These are phyloP conservation scores for Boehmeria nivea DNA, from an alignment of 306 rosid genomes.

Conservation along the genomic window DNA sequence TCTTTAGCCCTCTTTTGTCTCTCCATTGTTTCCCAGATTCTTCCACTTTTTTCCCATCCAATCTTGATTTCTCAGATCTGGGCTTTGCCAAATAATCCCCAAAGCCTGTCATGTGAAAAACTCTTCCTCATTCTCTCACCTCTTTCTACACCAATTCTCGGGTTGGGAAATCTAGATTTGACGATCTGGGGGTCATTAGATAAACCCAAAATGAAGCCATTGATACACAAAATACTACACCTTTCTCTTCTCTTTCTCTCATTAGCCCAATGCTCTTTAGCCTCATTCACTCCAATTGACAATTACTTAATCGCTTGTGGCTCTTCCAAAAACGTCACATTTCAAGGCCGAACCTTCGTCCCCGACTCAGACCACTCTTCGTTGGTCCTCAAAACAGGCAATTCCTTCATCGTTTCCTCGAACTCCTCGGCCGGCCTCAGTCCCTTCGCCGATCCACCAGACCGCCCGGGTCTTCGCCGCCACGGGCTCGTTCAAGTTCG, in stretches of 20 bases:
- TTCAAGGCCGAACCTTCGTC: constrained; percentile 65
- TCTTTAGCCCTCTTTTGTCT: too few species aligned
- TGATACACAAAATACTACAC: constrained; percentile 9
- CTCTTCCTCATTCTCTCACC: too few species aligned
- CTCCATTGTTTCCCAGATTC: too few species aligned
- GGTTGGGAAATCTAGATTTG: not conserved
- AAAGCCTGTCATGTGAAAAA: too few species aligned
- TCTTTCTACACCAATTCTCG: too few species aligned
- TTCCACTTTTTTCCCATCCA: too few species aligned
- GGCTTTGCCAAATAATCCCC: constrained; percentile 6
- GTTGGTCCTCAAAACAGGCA: constrained; percentile 40
- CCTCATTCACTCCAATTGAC: constrained; percentile 54
- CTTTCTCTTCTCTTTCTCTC: constrained; percentile 32
- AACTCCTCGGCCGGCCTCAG: constrained; percentile 54
- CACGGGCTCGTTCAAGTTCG: constrained; percentile 57
- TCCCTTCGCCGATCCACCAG: constrained; percentile 60
- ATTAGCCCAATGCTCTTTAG: constrained; percentile 38
- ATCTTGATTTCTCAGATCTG: not conserved
- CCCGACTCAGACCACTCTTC: constrained; percentile 67
- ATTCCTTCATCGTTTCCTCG: constrained; percentile 49
- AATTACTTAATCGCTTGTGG: constrained; percentile 85
- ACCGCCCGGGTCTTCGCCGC: constrained; percentile 66
- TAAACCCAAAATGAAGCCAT: constrained; percentile 45
- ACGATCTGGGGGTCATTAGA: constrained; percentile 14
- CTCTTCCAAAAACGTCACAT: constrained; percentile 51